Evolutionary conservation across 495 filamentous ascomycete genomes (phyloP).

Genomic region (Pseudoneurospora amorphoporcata): DNA sequence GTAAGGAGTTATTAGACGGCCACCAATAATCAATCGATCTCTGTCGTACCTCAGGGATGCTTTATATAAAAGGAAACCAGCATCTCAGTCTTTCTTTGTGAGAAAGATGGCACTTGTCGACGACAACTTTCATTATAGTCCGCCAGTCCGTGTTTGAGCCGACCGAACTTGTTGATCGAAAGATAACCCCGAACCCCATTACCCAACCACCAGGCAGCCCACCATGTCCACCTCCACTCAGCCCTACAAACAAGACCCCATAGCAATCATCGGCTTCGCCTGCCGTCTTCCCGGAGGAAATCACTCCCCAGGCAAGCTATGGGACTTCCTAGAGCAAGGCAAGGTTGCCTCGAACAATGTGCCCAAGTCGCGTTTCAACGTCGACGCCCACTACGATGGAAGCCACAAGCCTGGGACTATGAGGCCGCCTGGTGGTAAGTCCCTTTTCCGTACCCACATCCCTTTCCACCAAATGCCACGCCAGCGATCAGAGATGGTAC

Average conservation of each 20-base stretch:
- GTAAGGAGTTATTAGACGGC: too few relatives aligned
- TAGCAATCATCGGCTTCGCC: conserved; percentile 16
- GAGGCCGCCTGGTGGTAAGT: conserved; percentile 7
- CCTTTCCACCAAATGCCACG: too few relatives aligned
- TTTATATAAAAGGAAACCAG: background rate
- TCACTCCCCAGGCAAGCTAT: conserved; percentile 6
- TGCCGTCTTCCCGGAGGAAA: conserved; percentile 16
- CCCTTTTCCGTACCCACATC: background rate
- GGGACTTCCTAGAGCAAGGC: conserved; percentile 8
- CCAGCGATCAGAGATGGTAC: too few relatives aligned
- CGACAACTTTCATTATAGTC: background rate
- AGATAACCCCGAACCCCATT: too few relatives aligned
- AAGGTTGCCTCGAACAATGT: conserved; percentile 5
- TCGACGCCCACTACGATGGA: conserved; percentile 8
- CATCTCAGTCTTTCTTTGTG: background rate
- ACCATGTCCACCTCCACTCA: background rate
- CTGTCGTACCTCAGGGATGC: too few relatives aligned
- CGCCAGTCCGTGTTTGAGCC: too few relatives aligned
- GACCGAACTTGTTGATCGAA: too few relatives aligned
- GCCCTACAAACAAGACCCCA: conserved; percentile 1
- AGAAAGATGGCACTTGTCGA: background rate
- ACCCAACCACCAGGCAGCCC: background rate
- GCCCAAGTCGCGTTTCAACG: conserved; percentile 6
- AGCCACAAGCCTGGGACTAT: conserved; percentile 8
- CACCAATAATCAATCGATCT: too few relatives aligned